Base-by-base conservation (phyloP, 768 basidiomycete species). In the Trametes cubensis region DNA sequence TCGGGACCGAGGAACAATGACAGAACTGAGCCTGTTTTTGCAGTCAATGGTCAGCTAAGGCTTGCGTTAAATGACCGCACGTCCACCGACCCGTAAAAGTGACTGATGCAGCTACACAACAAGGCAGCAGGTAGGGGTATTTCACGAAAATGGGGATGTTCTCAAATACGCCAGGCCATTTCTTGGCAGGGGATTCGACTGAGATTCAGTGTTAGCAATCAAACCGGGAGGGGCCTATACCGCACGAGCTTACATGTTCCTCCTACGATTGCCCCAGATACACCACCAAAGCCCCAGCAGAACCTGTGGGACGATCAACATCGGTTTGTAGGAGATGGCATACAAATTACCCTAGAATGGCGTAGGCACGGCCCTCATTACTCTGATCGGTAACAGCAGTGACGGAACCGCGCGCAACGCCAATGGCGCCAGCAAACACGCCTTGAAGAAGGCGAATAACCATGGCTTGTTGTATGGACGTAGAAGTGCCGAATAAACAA, bases 201-300 rank as follows among this genome's bases (percentile, higher is more conserved):
- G 65, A 34, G 39, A 34, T 11, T 11, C 34, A 10, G 34, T 34
- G 10, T 34, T 11, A 34, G 34, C 34, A 11, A 34, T 34, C 34
- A 34, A 11, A 11, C 11, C 5, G 5, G 2, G 6, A 34, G 5
- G 10, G 34, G 59, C 21, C 55, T 40, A 18, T 26, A 59, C 10
- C 10, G 28, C 20, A 47, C 30, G 8, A 21, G 80, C 91, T 73
- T 66, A 93, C 92, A 88, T 67, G 86, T 77, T 67, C 92, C 92
- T 63, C 92, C 94, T 30, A 95, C 82, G 55, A 95, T 89, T 48
- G 90, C 90, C 46, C 94, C 94, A 48, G 88, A 84, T 14, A 95
- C 92, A 83, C 95, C 97, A 63, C 96, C 97, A 66, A 98, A 84
- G 62, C 95, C 95, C 97, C 96, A 97, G 67, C 88, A 92, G 74